phyloP scores from a whole-genome alignment of 768 basidiomycete species.

The Sarcodon sp. region DNA sequence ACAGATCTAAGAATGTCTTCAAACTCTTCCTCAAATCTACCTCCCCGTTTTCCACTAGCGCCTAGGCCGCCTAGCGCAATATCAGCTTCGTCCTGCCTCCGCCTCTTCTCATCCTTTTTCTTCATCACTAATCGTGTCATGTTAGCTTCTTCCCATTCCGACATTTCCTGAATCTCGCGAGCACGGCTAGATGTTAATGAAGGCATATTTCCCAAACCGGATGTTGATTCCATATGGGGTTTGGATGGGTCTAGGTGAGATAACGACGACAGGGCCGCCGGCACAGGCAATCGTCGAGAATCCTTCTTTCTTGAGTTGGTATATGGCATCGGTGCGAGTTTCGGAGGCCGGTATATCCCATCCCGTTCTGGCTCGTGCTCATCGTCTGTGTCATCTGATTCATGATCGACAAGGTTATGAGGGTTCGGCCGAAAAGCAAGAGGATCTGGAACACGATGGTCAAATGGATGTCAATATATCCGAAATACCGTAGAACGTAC shows the following conservation, averaged over 20 bases:
- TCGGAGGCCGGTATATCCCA: slow-evolving; percentile 74
- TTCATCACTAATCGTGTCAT: slow-evolving; percentile 85
- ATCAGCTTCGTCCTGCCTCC: slow-evolving; percentile 74
- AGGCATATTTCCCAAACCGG: slow-evolving; percentile 56
- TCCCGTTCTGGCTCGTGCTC: slow-evolving; percentile 18
- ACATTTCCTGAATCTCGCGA: slow-evolving; percentile 65
- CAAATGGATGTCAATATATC: neutral
- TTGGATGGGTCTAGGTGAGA: slow-evolving; percentile 38
- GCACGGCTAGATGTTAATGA: slow-evolving; percentile 56
- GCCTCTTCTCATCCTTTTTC: slow-evolving; percentile 68
- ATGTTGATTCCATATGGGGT: slow-evolving; percentile 59
- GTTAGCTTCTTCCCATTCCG: slow-evolving; percentile 90
- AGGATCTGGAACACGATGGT: slow-evolving; percentile 44
- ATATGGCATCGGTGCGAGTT: slow-evolving; percentile 84
- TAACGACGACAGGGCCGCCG: slow-evolving; percentile 47
- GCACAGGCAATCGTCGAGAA: slow-evolving; percentile 41
- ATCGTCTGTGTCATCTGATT: slow-evolving; percentile 20
- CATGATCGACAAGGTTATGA: slow-evolving; percentile 43
- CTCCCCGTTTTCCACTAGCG: slow-evolving; percentile 36
- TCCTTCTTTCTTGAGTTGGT: slow-evolving; percentile 39
- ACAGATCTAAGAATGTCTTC: slow-evolving; percentile 61
- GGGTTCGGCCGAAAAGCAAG: slow-evolving; percentile 90
- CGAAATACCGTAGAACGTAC: slow-evolving; percentile 21
- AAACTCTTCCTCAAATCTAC: slow-evolving; percentile 77
- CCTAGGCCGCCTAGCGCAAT: slow-evolving; percentile 71